A percentile compares a stretch with the other conserved stretches of the same genome.
phyloP scores from a whole-genome alignment of 2,329 filamentous ascomycete species.

The Neocucurbitaria cava region DNA sequence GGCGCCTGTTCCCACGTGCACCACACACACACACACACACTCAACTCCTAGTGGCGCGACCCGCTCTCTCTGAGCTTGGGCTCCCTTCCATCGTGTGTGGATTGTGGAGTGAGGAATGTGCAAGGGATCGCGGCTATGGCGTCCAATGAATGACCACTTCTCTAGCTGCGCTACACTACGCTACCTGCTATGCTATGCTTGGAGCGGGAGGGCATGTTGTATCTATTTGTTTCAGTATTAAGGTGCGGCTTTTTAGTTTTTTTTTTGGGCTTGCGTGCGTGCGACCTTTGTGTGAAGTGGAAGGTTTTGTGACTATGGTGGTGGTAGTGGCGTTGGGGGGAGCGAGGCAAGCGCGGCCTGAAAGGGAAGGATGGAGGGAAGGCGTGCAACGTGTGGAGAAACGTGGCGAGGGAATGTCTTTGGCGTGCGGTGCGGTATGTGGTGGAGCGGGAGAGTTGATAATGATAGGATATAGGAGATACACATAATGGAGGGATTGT shows the following conservation, averaged over 20 bases:
- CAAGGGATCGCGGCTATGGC: background rate
- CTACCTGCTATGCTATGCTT: no score
- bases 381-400: slow-evolving; percentile 4
- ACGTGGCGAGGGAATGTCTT: slow-evolving; percentile 2
- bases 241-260: background rate
- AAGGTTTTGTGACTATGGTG: no score
- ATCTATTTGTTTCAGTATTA: background rate
- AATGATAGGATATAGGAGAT: background rate
- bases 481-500: background rate
- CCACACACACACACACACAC: no score
- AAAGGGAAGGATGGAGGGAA: background rate
- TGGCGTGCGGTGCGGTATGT: background rate
- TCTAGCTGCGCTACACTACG: no score
- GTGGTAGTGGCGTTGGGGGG: background rate
- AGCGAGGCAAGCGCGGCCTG: background rate
- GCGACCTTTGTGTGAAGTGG: no score
- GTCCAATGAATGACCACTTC: background rate
- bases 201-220: background rate
- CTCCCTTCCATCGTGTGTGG: no score
- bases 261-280: no score
- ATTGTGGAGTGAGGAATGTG: no score
- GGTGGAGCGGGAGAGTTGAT: background rate
- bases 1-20: background rate
- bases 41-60: no score
- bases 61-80: no score